Evolutionary conservation across 331 rosid genomes (phyloP), one percentile per base, ranked within the genome.

Genomic region (Rosa hybrid): DNA sequence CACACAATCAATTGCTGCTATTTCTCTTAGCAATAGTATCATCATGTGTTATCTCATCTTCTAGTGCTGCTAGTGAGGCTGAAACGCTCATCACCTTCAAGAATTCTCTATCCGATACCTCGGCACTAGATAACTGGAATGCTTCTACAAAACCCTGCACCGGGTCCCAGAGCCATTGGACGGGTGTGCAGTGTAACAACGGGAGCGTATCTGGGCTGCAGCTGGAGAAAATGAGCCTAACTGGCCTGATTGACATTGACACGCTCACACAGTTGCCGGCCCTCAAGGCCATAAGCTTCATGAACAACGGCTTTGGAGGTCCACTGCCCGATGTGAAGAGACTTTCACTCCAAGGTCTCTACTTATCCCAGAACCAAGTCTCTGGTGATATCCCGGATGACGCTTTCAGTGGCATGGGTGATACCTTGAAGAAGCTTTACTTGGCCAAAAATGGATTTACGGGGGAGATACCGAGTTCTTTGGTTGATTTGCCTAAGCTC

Each of bases 401-500:
- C 53, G 89, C 85, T 51, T 95, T 95, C 81, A 81, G 74, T 20
- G 93, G 94, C 9, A 86, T 93, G 93, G 81, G 11, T n/a, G 72
- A 20, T 16, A 59, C 46, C 16, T 76, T 95, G 81, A 84, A 70
- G 85, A 90, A 77, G 42, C 75, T 95, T 21, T 49, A 76, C 68
- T 81, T 95, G 89, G 88, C 68, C 0, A 71, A 71, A 51, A 95
- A 93, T 84, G 72, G 27, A n/a, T 93, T 93, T 41, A 50, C 68
- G 0, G 98, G 98, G 77, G 79, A n/a, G 30, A 80, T 93, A 82
- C 98, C 98, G 1, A 46, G 41, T 2, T 93, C 98, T 53, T 79
- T 93, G 68, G 87, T 72, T 81, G 78, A 79, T 3, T 86, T 90
- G 91, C 83, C 86, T 62, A 81, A 18, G 45, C 87, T 93, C 42